These are phyloP conservation scores for Hibiscus tridactylites DNA, from an alignment of 345 rosid species.

Conservation along the genomic window DNA sequence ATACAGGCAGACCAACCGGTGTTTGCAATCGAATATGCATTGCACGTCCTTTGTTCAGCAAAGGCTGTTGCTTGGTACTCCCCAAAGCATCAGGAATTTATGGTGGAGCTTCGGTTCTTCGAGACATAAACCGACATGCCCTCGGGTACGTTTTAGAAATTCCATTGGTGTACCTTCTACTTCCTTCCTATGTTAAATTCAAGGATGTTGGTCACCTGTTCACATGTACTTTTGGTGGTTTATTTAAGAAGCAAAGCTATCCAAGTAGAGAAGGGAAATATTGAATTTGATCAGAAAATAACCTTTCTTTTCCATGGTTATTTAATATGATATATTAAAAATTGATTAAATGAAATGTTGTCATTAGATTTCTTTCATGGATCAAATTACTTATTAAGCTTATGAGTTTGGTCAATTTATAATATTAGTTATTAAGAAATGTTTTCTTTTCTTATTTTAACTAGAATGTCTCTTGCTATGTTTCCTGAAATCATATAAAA, in stretches of 20 bases:
- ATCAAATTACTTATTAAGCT: no score
- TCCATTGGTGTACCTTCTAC: neutral
- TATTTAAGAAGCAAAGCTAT: neutral
- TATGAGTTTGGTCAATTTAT: neutral
- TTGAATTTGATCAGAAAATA: neutral
- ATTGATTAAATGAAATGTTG: neutral
- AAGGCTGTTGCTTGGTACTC: slow-evolving; percentile 94
- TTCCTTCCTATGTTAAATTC: neutral
- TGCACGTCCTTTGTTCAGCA: slow-evolving; percentile 84
- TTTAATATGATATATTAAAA: neutral
- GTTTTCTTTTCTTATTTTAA: no score
- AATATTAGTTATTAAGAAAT: no score
- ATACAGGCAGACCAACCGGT: slow-evolving; percentile 46
- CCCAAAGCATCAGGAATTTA: slow-evolving; percentile 67
- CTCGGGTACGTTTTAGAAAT: neutral
- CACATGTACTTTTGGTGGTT: neutral
- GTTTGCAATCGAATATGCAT: slow-evolving; percentile 75
- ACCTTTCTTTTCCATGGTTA: neutral
- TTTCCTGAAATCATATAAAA: no score
- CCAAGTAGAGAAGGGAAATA: neutral
- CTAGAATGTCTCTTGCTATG: no score
- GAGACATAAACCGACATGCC: slow-evolving; percentile 33
- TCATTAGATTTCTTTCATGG: neutral
- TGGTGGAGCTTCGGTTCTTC: slow-evolving; percentile 81
- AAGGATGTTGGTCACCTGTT: slow-evolving; percentile 2